Evolutionary conservation across 352 stramenopile genomes (phyloP).

Genomic region (Phytophthora nicotianae): DNA sequence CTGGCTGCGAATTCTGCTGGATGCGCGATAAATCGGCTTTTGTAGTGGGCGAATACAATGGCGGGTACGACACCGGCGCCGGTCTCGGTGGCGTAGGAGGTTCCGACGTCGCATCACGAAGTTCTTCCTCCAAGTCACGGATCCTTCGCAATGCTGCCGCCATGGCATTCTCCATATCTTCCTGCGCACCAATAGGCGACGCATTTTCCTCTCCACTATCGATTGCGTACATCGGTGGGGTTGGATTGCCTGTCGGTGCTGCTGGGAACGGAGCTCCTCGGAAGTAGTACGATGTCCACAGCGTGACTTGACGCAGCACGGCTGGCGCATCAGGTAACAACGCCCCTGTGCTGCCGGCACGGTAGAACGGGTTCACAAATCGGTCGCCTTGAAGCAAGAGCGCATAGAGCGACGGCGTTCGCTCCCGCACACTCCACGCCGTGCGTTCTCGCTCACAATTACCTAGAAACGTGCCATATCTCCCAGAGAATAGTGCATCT

Average conservation of each 20-base stretch:
- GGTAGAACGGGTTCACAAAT: constrained; percentile 82
- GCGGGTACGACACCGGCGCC: constrained; percentile 36
- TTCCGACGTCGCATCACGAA: constrained; percentile 30
- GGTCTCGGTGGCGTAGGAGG: constrained; percentile 12
- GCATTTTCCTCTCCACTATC: constrained; percentile 26
- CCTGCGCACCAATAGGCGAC: constrained; percentile 27
- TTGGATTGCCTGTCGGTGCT: constrained; percentile 49
- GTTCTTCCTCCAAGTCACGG: constrained; percentile 57
- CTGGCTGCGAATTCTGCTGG: constrained; percentile 15
- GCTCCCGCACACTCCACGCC: constrained; percentile 50
- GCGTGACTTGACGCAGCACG: constrained; percentile 71
- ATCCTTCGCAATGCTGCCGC: constrained; percentile 54
- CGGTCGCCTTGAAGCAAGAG: constrained; percentile 52
- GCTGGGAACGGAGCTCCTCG: constrained; percentile 54
- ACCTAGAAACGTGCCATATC: constrained; percentile 87
- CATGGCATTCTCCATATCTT: constrained; percentile 72
- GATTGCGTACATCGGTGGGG: constrained; percentile 47
- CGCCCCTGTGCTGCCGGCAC: constrained; percentile 45
- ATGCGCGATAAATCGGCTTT: constrained; percentile 19
- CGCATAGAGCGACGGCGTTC: constrained; percentile 78
- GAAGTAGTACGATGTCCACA: constrained; percentile 88
- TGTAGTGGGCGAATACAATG: constrained; percentile 29
- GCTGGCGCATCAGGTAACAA: constrained; percentile 61
- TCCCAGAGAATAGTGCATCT: constrained; percentile 73
- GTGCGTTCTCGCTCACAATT: constrained; percentile 86